Evolutionary conservation across 2,329 filamentous ascomycete genomes (phyloP), one percentile per base, ranked within the genome.

Genomic region (Simplicillium sp.): DNA sequence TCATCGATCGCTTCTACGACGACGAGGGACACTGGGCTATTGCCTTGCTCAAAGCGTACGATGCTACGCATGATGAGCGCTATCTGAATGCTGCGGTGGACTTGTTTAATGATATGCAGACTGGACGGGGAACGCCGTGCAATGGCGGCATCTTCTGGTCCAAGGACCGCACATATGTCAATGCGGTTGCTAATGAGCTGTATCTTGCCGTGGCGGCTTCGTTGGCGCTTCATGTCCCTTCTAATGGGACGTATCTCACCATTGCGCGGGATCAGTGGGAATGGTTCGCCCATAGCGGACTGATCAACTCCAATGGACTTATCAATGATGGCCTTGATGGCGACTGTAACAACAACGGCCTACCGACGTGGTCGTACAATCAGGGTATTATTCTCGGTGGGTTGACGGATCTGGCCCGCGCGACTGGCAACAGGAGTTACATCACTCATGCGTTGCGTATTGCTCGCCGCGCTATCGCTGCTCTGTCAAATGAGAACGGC

Each of bases 11-110:
- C 7, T 77, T 59, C 44, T 77, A 75, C 47, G 77, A 81, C 46
- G 77, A 80, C 49, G 71, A 75, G 51, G 68, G 73, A n/a, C 80
- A 77, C 77, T 81, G 77, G 77, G 75, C 69, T 11, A 62, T 80
- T 44, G 76, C 65, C 15, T 69, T 75, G 64, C 71, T 80, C 40
- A 66, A 70, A 16, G 62, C 71, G 4, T 77, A 67, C 50, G 77
- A 81, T 50, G 58, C 75, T 13, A 75, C 75, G 0, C 57, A 61
- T 3, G 60, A 78, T 36, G 29, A 47, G 2, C 61, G 64, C n/a
- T 81, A 76, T 47, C 68, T 81, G 32, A 53, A 73, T 36, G 63
- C 67, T 7, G 73, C 75, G 8, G 64, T 66, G 41, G 54, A 63
- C 29, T 67, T 80, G 41, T 79, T 77, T 48, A 63, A 71, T 18